These are phyloP conservation scores for Withania somnifera DNA, from an alignment of 305 asterid species.

Conservation along the genomic window DNA sequence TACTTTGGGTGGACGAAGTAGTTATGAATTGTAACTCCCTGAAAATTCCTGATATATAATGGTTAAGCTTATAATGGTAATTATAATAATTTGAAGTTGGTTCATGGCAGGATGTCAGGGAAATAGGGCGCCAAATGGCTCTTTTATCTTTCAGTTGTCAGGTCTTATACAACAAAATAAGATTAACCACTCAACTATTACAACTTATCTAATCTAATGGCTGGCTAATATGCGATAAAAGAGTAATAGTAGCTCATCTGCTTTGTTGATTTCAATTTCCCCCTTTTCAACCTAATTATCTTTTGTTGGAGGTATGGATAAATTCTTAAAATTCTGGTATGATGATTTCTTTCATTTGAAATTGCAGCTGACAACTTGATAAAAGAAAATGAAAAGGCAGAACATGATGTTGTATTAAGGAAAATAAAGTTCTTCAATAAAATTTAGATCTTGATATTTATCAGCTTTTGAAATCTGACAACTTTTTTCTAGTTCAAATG, in stretches of 20 bases:
- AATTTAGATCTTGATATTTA: neutral
- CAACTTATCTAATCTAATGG: neutral
- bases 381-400: neutral
- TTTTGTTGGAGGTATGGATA: neutral
- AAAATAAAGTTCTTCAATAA: neutral
- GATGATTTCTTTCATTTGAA: neutral
- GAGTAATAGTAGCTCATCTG: neutral
- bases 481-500: neutral
- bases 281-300: neutral
- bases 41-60: neutral
- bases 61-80: neutral
- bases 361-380: neutral
- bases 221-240: neutral
- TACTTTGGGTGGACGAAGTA: neutral
- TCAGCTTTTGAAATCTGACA: neutral
- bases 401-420: neutral
- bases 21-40: neutral
- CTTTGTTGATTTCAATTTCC: neutral
- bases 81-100: neutral
- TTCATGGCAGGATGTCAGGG: neutral
- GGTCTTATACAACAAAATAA: neutral
- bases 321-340: neutral
- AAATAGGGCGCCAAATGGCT: neutral
- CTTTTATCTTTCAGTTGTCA: neutral
- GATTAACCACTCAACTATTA: neutral